phyloP scores from a whole-genome alignment of 371 early-diverging fungal genomes.

The Haplosporangium sp. region DNA sequence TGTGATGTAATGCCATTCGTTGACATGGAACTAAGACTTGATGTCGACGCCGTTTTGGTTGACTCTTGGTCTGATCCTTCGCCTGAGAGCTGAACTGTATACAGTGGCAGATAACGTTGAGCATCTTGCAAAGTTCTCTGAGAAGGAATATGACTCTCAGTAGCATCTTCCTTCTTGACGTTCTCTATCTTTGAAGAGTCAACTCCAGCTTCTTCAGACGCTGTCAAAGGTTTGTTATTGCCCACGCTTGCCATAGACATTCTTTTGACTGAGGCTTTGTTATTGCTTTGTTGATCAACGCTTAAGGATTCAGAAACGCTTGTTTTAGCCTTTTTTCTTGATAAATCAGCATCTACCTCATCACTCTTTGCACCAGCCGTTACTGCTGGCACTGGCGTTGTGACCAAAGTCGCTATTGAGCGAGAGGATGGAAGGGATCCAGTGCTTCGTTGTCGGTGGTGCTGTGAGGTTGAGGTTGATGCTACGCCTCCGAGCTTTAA shows the following conservation, averaged over 20 bases:
- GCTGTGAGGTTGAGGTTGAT: neutral
- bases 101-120: constrained; percentile 71
- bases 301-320: constrained; percentile 4
- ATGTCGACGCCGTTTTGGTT: constrained; percentile 3
- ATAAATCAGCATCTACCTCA: neutral
- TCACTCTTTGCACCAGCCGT: neutral
- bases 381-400: neutral
- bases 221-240: neutral
- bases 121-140: constrained; percentile 50
- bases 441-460: constrained; percentile 32
- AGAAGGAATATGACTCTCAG: constrained; percentile 17
- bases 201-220: neutral
- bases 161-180: constrained; percentile 11
- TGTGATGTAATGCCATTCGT: constrained; percentile 9
- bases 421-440: constrained; percentile 11
- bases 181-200: constrained; percentile 2
- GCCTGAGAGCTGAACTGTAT: constrained; percentile 69
- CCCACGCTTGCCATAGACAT: neutral
- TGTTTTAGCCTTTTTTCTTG: constrained; percentile 38
- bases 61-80: constrained; percentile 11
- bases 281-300: neutral
- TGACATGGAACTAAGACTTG: constrained; percentile 5
- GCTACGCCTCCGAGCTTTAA: constrained; percentile 23
- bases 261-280: neutral
- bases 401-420: neutral